These are phyloP conservation scores for Dioscorea zingiberensis DNA, from an alignment of 106 monocot species.

Conservation along the genomic window DNA sequence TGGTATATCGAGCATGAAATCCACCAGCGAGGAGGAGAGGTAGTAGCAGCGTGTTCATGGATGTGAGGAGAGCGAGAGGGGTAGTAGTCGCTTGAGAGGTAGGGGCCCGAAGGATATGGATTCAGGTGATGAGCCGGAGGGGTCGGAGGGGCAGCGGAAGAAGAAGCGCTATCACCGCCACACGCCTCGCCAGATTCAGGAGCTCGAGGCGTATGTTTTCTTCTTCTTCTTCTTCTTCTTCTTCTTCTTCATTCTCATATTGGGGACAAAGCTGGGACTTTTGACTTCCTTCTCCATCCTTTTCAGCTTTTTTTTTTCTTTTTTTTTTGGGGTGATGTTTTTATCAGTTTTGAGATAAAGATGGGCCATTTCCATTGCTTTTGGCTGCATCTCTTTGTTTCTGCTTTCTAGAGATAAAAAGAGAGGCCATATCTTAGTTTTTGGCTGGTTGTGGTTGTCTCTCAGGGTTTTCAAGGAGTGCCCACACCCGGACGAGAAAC, in stretches of 20 bases:
- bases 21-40: neutral
- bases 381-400: neutral
- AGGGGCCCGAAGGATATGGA: neutral
- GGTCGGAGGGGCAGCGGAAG: conserved; percentile 29
- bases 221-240: neutral
- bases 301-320: neutral
- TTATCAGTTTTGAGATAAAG: neutral
- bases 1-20: too few species aligned
- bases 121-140: conserved; percentile 59
- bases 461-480: conserved; percentile 77
- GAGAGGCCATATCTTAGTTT: neutral
- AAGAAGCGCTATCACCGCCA: conserved; percentile 65
- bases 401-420: too few species aligned
- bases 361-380: neutral
- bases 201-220: conserved; percentile 63
- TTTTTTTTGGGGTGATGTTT: neutral
- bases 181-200: conserved; percentile 62
- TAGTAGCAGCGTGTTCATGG: too few species aligned
- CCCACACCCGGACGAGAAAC: conserved; percentile 98
- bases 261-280: too few species aligned
- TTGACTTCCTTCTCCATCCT: too few species aligned
- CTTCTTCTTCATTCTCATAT: too few species aligned
- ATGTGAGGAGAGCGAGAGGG: too few species aligned
- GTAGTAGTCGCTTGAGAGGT: neutral
- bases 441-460: neutral